Evolutionary conservation across 768 basidiomycete species (phyloP).

Genomic region (Boletus fagicola): DNA sequence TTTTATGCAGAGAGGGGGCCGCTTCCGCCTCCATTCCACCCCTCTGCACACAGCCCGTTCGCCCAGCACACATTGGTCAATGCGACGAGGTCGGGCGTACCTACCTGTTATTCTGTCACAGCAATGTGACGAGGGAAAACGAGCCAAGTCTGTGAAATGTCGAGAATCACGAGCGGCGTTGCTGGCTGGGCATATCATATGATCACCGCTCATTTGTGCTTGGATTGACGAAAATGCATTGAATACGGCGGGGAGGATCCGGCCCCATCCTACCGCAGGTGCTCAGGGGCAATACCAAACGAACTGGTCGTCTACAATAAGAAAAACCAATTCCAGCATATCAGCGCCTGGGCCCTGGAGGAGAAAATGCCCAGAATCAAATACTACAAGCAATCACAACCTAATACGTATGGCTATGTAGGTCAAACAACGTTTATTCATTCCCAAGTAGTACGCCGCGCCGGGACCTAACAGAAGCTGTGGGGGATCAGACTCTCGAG

Average conservation of each 20-base stretch:
- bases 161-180: background rate
- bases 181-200: background rate
- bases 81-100: background rate
- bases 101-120: background rate
- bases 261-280: background rate
- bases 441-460: no score
- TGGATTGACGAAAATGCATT: no score
- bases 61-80: no score
- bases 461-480: no score
- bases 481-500: no score
- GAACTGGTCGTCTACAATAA: background rate
- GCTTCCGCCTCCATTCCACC: background rate
- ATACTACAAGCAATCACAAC: no score
- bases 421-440: no score
- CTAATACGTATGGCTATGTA: no score
- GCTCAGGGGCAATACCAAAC: background rate
- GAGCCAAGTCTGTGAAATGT: background rate
- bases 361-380: no score
- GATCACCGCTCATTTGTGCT: background rate
- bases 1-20: constrained; percentile 8
- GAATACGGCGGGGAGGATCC: background rate
- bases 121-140: background rate
- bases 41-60: background rate
- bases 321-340: background rate
- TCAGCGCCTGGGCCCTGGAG: no score